phyloP scores from a whole-genome alignment of 1,139 yeast genomes.

The Waltiozyma sp. region DNA sequence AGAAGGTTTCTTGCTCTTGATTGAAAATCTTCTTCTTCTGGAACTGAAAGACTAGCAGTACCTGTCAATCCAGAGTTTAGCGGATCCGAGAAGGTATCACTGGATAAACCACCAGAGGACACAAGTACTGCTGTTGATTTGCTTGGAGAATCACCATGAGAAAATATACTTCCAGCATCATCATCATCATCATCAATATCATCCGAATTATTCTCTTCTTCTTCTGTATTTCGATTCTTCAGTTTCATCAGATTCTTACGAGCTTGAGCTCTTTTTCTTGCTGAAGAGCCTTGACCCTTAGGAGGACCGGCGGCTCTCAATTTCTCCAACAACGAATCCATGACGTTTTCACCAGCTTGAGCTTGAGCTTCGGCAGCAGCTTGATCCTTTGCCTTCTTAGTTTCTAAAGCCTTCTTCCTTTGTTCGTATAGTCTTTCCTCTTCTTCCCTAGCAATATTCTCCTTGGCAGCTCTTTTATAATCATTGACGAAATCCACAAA shows the following conservation, averaged over 20 bases:
- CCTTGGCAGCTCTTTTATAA: slow-evolving; percentile 53
- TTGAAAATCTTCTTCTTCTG: slow-evolving; percentile 30
- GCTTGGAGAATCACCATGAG: slow-evolving; percentile 4
- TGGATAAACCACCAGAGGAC: not conserved
- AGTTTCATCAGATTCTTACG: slow-evolving; percentile 45
- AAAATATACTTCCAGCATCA: not conserved
- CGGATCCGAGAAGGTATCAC: slow-evolving; percentile 2
- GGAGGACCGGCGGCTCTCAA: slow-evolving; percentile 65
- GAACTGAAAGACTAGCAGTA: not conserved
- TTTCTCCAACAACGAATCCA: slow-evolving; percentile 65
- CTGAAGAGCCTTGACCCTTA: slow-evolving; percentile 67
- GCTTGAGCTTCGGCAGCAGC: slow-evolving; percentile 3
- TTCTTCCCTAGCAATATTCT: slow-evolving; percentile 58
- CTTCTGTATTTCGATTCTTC: slow-evolving; percentile 19
- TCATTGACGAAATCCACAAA: slow-evolving; percentile 56
- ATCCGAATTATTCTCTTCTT: slow-evolving; percentile 11
- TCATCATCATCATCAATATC: slow-evolving; percentile 7
- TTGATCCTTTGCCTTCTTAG: slow-evolving; percentile 20
- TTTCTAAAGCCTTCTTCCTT: slow-evolving; percentile 49
- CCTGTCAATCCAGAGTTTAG: not conserved
- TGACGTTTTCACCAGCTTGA: slow-evolving; percentile 36
- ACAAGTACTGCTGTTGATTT: slow-evolving; percentile 3
- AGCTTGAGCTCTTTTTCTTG: slow-evolving; percentile 73
- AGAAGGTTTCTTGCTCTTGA: slow-evolving; percentile 50
- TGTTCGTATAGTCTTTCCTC: slow-evolving; percentile 57